Evolutionary conservation across 345 rosid species (phyloP).

Genomic region (Excoecaria cochinchinensis): DNA sequence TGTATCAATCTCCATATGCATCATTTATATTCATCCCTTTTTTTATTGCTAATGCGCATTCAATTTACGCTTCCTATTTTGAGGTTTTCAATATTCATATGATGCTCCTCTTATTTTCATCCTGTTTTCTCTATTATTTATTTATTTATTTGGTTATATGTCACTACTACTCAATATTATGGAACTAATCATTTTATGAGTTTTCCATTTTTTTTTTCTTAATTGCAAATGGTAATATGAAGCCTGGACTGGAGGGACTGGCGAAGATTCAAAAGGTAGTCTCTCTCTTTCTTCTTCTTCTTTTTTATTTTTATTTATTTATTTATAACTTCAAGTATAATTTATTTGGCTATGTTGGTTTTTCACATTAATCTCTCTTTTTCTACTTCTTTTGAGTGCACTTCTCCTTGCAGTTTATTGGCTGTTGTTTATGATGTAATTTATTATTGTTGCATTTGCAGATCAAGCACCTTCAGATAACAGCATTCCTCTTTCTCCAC

Average conservation of each 20-base stretch:
- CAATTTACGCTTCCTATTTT: neutral
- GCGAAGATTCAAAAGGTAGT: conserved; percentile 54
- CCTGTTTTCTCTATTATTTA: neutral
- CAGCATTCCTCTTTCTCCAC: conserved; percentile 86
- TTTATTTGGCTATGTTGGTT: neutral
- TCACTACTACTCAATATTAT: neutral
- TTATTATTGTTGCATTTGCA: conserved; percentile 25
- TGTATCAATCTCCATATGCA: neutral
- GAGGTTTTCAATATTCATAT: neutral
- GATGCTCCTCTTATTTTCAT: neutral
- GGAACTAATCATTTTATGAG: conserved; percentile 1
- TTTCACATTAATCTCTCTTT: neutral
- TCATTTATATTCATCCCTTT: neutral
- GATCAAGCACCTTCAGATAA: conserved; percentile 61
- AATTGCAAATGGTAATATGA: conserved; percentile 11
- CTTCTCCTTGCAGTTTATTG: neutral
- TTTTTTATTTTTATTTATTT: too few relatives aligned
- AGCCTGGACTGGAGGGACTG: conserved; percentile 33
- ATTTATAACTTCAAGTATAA: neutral
- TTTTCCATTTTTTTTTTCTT: neutral
- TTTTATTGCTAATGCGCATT: neutral
- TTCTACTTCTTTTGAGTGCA: neutral
- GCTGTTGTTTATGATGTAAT: neutral
- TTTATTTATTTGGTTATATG: neutral
- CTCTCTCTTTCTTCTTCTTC: too few relatives aligned